Percentiles rank a stretch among this genome's conserved stretches.
Conservation (phyloP, 1,284 basidiomycete genomes). For the Ustilago vetiveriae region DNA sequence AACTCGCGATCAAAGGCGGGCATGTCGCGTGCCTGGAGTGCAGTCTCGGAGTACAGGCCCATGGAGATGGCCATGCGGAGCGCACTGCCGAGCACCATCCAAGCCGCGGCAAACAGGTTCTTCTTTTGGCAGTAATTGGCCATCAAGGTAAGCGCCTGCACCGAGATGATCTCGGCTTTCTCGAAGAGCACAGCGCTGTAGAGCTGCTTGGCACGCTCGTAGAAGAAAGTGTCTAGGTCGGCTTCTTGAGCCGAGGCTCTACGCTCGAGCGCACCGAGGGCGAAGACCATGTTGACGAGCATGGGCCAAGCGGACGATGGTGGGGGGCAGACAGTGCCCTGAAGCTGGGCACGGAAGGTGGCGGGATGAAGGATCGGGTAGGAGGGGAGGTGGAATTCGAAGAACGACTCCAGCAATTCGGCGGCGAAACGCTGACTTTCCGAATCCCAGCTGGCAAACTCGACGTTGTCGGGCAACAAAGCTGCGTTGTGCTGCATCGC, state of each 20-base stretch:
- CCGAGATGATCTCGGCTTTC: conserved; percentile 46
- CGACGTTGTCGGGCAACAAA: conserved; percentile 27
- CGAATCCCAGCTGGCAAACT: conserved; percentile 32
- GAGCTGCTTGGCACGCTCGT: conserved; percentile 35
- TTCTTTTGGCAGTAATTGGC: conserved; percentile 53
- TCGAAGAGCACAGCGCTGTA: conserved; percentile 46
- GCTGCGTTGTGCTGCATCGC: conserved; percentile 8
- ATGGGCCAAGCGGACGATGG: conserved; percentile 35
- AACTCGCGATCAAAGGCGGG: conserved; percentile 45
- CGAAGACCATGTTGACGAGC: conserved; percentile 55
- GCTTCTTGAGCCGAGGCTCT: conserved; percentile 25
- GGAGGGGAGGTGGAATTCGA: conserved; percentile 45
- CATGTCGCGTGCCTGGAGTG: conserved; percentile 33
- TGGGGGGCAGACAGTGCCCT: conserved; percentile 32
- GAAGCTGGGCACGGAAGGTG: conserved; percentile 49
- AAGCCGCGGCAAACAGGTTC: conserved; percentile 38
- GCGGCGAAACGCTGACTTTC: conserved; percentile 30
- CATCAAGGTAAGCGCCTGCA: conserved; percentile 45
- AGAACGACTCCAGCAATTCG: conserved; percentile 42
- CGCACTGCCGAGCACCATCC: conserved; percentile 50
- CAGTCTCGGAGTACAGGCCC: conserved; percentile 43
- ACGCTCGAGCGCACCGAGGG: conserved; percentile 45
- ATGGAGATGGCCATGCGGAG: conserved; percentile 51
- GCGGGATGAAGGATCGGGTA: conserved; percentile 47
- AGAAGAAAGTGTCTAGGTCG: conserved; percentile 36